These are phyloP conservation scores for Uromyces viciae-fabae DNA, from an alignment of 1,284 basidiomycete genomes.

Conservation along the genomic window DNA sequence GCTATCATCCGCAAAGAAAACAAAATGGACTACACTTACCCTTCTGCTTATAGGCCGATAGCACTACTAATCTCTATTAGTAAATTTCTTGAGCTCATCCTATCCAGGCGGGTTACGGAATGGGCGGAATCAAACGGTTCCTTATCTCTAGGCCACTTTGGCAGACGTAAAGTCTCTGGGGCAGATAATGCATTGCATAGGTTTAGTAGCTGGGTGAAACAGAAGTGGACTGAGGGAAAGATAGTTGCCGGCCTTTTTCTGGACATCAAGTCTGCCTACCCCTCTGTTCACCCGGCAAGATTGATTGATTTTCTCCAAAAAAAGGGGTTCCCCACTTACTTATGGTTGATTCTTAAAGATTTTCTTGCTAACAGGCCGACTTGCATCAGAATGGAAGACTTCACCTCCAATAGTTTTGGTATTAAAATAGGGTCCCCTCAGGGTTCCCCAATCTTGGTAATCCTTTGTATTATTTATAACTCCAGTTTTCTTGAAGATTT, in stretches of 20 bases:
- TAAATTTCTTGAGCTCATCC: neutral
- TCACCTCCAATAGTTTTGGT: neutral
- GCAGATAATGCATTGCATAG: neutral
- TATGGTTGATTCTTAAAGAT: no score
- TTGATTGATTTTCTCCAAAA: neutral
- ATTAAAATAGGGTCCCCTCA: neutral
- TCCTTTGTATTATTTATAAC: no score
- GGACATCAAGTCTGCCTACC: constrained; percentile 27
- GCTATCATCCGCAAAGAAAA: constrained; percentile 21
- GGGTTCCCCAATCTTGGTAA: no score
- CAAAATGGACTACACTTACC: constrained; percentile 13
- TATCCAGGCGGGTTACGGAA: neutral
- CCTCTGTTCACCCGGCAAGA: neutral
- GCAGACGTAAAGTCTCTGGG: neutral
- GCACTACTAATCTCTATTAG: neutral
- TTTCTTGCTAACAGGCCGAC: neutral
- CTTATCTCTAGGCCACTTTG: neutral
- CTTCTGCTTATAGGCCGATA: constrained; percentile 5
- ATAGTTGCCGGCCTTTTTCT: constrained; percentile 14
- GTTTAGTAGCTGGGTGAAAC: neutral
- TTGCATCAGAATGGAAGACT: neutral
- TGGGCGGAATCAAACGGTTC: neutral
- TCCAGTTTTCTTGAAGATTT: neutral
- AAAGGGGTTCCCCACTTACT: neutral
- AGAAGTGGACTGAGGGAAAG: neutral